These are phyloP conservation scores for Pichia cabralensis DNA, from an alignment of 805 yeast species.

Conservation along the genomic window DNA sequence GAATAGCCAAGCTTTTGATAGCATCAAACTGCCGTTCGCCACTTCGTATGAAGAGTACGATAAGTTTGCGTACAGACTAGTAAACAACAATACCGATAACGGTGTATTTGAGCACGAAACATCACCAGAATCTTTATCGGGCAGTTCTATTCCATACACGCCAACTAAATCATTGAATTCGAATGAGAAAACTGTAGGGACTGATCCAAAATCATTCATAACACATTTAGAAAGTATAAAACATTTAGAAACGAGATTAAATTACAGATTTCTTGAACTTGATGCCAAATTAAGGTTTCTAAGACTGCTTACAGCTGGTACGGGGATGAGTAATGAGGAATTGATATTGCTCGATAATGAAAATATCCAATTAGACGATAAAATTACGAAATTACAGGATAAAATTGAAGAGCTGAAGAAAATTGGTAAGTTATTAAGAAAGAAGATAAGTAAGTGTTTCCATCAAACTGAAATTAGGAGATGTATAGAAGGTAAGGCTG, in stretches of 20 bases:
- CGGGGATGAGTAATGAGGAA: constrained; percentile 16
- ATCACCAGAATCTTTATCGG: no score
- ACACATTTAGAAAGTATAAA: constrained; percentile 4
- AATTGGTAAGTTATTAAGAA: constrained; percentile 7
- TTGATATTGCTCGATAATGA: constrained; percentile 14
- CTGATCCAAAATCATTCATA: constrained; percentile 3
- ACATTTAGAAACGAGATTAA: constrained; percentile 30
- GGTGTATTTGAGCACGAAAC: no score
- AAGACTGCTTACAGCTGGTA: constrained; percentile 34
- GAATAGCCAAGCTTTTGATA: no score
- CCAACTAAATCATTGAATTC: no score
- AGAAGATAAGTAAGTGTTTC: constrained; percentile 10
- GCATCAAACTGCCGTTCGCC: constrained; percentile 3
- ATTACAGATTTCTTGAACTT: constrained; percentile 60
- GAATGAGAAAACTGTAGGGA: neutral
- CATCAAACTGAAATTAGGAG: constrained; percentile 10
- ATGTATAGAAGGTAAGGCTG: constrained; percentile 11
- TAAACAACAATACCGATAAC: no score
- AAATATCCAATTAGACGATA: constrained; percentile 11
- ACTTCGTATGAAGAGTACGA: constrained; percentile 11
- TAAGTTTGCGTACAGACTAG: no score
- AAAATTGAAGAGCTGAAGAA: constrained; percentile 15
- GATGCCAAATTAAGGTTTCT: constrained; percentile 63
- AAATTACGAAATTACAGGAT: constrained; percentile 9
- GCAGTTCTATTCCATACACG: no score